Evolutionary conservation across 257 asterid genomes (phyloP), one percentile per base, ranked within the genome.

Genomic region (Nicotiana attenuata): DNA sequence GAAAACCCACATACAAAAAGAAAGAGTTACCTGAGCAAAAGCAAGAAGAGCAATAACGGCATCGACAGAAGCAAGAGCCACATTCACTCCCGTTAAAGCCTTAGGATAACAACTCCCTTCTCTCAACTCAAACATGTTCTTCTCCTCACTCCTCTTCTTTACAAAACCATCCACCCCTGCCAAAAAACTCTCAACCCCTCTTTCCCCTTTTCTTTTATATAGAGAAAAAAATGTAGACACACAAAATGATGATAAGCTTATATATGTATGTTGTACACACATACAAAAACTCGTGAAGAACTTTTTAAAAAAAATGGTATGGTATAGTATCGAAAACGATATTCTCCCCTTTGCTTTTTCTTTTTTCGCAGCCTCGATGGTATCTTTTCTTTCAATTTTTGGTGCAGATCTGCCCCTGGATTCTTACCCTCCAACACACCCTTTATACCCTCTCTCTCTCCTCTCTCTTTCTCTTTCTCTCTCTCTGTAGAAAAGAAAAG

Each of bases 1-100:
- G 17, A 41, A 79, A 26, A 29, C 31, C 81, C 14, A 47, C 28
- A 57, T 45, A 60, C 7, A 47, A 38, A 7, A 1, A 29, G 35
- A n/a, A 29, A 38, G 3, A 33, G 56, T 73, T 41, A 91, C 98
- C 97, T 91, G 95, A 85, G 84, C 88, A 55, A 94, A 87, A 82
- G 98, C 92, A 65, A 94, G 65, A 82, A 88, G 31, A n/a, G 96
- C 93, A 90, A 94, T 89, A 31, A 91, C 56, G 28, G 91, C 94
- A 88, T 91, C 93, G 82, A 90, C 88, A 81, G 29, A 88, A 85
- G 96, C 98, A 68, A 94, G 89, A 7, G 85, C 93, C 65, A 88
- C 87, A 85, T 88, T 85, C 85, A 90, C 97, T 75, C 90, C 97
- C 84, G 82, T 90, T 86, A 91, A 90, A 63, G 89, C 80, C 86